A percentile compares a stretch with the other conserved stretches of the same genome.
Conservation (phyloP, 495 filamentous ascomycete species). For the Cairneyella variabilis region DNA sequence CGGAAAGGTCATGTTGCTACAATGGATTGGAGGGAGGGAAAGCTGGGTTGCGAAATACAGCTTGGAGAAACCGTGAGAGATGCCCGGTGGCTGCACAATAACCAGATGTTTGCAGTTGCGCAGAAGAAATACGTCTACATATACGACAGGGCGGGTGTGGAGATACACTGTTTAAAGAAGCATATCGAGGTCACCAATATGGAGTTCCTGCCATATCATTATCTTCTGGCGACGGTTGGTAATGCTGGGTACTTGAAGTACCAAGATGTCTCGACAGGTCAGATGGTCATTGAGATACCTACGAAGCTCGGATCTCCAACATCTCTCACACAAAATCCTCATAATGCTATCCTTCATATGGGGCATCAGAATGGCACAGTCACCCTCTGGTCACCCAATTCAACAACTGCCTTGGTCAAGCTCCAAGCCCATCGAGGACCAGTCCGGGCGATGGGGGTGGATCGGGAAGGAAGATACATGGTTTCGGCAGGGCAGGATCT, state of each 20-base stretch:
- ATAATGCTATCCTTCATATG: slow-evolving; percentile 85
- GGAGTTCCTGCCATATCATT: slow-evolving; percentile 96
- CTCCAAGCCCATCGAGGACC: slow-evolving; percentile 91
- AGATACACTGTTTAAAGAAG: slow-evolving; percentile 84
- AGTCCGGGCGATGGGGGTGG: slow-evolving; percentile 81
- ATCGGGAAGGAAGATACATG: slow-evolving; percentile 93
- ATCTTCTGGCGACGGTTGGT: slow-evolving; percentile 81
- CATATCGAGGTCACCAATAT: slow-evolving; percentile 91
- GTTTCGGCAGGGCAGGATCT: slow-evolving; percentile 86
- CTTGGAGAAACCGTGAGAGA: slow-evolving; percentile 85
- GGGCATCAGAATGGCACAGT: slow-evolving; percentile 95
- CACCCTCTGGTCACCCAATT: slow-evolving; percentile 95
- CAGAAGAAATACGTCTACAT: slow-evolving; percentile 98
- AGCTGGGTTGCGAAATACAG: slow-evolving; percentile 85
- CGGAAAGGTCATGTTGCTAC: slow-evolving; percentile 93
- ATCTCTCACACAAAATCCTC: slow-evolving; percentile 78
- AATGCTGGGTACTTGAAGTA: slow-evolving; percentile 87
- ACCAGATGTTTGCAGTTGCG: slow-evolving; percentile 93
- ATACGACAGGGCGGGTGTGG: slow-evolving; percentile 84
- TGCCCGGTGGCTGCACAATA: slow-evolving; percentile 90
- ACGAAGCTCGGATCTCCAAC: slow-evolving; percentile 83
- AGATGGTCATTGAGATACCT: slow-evolving; percentile 75
- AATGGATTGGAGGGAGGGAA: slow-evolving; percentile 94
- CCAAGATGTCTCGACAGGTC: slow-evolving; percentile 90
- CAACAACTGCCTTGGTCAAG: slow-evolving; percentile 80